Percentiles rank a stretch among this genome's conserved stretches.
phyloP scores from a whole-genome alignment of 495 filamentous ascomycete genomes.

The Mytilinidion resinicola region DNA sequence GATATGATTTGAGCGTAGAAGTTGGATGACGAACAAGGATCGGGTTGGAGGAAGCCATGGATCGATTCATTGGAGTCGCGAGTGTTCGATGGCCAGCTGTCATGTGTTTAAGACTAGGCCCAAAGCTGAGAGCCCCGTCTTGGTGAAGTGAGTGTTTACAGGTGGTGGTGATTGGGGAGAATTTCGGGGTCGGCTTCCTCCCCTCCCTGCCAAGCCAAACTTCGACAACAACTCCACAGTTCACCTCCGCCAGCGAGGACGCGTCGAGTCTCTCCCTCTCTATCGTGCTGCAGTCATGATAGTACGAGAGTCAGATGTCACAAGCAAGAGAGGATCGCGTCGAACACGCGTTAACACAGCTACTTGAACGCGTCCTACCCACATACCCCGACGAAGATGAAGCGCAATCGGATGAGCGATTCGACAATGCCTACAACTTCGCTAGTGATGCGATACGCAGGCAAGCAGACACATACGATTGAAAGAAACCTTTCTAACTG shows the following conservation, averaged over 20 bases:
- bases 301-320: slow-evolving; percentile 20
- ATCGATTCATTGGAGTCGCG: too few species aligned
- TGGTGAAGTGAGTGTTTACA: too few species aligned
- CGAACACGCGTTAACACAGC: slow-evolving; percentile 38
- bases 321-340: slow-evolving; percentile 36
- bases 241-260: neutral
- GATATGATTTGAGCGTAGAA: too few species aligned
- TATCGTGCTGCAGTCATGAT: slow-evolving; percentile 1
- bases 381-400: slow-evolving; percentile 35
- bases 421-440: slow-evolving; percentile 35
- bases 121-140: too few species aligned
- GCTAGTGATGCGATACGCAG: slow-evolving; percentile 26
- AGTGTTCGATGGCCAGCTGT: too few species aligned
- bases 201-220: neutral
- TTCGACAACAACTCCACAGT: neutral
- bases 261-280: neutral
- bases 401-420: slow-evolving; percentile 33
- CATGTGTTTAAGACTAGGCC: too few species aligned
- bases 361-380: slow-evolving; percentile 36
- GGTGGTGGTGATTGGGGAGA: too few species aligned
- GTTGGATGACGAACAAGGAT: too few species aligned
- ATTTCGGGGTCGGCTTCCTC: neutral
- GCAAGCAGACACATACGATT: neutral
- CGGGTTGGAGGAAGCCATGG: too few species aligned
- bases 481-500: neutral